Evolutionary conservation across 176 grass and related monocot species (phyloP), one percentile per base, ranked within the genome.

Genomic region (Carex scoparia): DNA sequence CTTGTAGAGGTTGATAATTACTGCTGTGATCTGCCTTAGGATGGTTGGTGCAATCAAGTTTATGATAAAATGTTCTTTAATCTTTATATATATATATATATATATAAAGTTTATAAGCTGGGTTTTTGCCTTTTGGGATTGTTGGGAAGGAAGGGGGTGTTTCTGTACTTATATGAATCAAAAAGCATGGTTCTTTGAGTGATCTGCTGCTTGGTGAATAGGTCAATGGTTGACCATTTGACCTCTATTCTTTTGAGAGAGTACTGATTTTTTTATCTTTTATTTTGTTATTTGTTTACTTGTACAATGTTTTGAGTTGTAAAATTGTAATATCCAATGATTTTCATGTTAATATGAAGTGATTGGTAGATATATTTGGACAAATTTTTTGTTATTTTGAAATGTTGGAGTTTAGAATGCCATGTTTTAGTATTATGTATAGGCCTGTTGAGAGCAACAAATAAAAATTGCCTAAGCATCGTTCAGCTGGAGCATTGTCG

Each of bases 51-150:
- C 79, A 37, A 49, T 44, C 38, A 63, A 63, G 44, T 55, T 83
- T 57, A 53, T 62, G 78, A 32, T 83, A 65, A 69, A 65, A 83
- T 69, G 46, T 67, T 83, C 19, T 32, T 76, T 53, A 42, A 44
- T 67, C 38, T 53, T 23, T 82, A 11, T 62, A 62, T 48, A 49
- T 49, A 46, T 42, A 42, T 42, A 42, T 42, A 42, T 42, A 46
- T 46, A 10, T 63, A 30, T 54, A 18, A 82, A 67, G 46, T 67
- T 15, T 44, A 27, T 7, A 0, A 65, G 60, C 61, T 48, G 60
- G 7, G 19, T 32, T 66, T 65, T 64, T 30, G 55, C 23, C 42
- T 65, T 42, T 51, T 32, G 80, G 3, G 40, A 46, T 12, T 46
- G 49, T 30, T 54, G 30, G 12, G 37, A 13, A 12, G 60, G 37